These are phyloP conservation scores for Saraca asoca DNA, from an alignment of 331 rosid genomes.

Conservation along the genomic window DNA sequence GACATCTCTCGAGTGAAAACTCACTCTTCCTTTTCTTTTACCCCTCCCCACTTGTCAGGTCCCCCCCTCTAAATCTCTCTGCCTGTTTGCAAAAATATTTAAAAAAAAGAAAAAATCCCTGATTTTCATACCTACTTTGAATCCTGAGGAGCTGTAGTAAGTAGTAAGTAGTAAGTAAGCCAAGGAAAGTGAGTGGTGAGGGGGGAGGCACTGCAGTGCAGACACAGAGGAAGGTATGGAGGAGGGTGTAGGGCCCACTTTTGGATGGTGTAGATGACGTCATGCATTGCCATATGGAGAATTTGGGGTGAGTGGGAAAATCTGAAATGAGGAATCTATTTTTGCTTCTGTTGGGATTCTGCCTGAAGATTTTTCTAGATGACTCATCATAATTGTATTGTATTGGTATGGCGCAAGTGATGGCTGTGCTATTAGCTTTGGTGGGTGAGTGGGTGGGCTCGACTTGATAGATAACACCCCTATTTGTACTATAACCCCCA, in stretches of 20 bases:
- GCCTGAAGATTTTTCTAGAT: conserved; percentile 63
- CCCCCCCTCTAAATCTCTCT: conserved; percentile 32
- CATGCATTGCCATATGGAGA: conserved; percentile 44
- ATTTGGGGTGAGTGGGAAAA: conserved; percentile 46
- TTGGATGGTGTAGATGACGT: conserved; percentile 41
- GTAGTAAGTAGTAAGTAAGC: conserved; percentile 32
- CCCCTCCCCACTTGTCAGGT: conserved; percentile 52
- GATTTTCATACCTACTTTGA: conserved; percentile 75
- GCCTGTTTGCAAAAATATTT: conserved; percentile 35
- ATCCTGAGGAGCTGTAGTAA: conserved; percentile 31
- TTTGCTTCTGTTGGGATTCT: conserved; percentile 78
- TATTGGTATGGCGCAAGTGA: conserved; percentile 38
- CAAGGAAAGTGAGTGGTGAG: conserved; percentile 37
- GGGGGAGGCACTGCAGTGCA: conserved; percentile 43
- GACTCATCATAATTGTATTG: conserved; percentile 47
- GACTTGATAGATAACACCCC: conserved; percentile 39
- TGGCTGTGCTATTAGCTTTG: conserved; percentile 1
- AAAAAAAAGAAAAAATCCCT: conserved; percentile 46
- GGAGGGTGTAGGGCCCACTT: conserved; percentile 42
- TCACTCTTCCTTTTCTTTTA: too few species aligned
- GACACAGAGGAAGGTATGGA: conserved; percentile 19
- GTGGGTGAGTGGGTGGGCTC: conserved; percentile 42
- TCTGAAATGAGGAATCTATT: conserved; percentile 54
- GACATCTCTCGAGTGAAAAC: conserved; percentile 58
- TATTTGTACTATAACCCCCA: conserved; percentile 26